These are phyloP conservation scores for Fulvia fulva DNA, from an alignment of 2,329 filamentous ascomycete genomes.

Conservation along the genomic window DNA sequence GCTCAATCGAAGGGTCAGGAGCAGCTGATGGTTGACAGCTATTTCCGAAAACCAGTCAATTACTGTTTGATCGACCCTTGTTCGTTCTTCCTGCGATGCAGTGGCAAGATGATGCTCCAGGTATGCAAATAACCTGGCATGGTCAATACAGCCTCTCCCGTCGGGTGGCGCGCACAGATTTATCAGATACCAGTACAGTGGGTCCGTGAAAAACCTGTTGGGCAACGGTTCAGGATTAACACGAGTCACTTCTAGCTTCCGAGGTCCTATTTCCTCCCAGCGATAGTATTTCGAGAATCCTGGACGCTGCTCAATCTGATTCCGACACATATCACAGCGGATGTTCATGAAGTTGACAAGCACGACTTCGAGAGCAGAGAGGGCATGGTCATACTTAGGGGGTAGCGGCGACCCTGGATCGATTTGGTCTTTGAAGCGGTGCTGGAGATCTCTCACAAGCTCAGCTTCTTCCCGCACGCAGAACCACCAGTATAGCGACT, in stretches of 20 bases:
- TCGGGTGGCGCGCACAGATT: not conserved
- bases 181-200: not conserved
- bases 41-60: not conserved
- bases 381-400: not conserved
- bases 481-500: not conserved
- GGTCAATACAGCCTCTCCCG: not conserved
- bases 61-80: not conserved
- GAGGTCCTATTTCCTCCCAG: not conserved
- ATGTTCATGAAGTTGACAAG: not conserved
- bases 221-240: not conserved
- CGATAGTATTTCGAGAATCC: not conserved
- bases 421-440: not conserved
- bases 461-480: not conserved
- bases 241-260: not conserved
- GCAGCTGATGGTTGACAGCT: not conserved
- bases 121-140: not conserved
- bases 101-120: not conserved
- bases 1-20: not conserved
- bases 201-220: not conserved
- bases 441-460: not conserved
- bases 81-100: not conserved
- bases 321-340: not conserved
- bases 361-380: not conserved
- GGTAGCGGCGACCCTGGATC: not conserved
- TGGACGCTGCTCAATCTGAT: not conserved